These are phyloP conservation scores for Globisporangium barbulae DNA, from an alignment of 352 stramenopile genomes.

Conservation along the genomic window DNA sequence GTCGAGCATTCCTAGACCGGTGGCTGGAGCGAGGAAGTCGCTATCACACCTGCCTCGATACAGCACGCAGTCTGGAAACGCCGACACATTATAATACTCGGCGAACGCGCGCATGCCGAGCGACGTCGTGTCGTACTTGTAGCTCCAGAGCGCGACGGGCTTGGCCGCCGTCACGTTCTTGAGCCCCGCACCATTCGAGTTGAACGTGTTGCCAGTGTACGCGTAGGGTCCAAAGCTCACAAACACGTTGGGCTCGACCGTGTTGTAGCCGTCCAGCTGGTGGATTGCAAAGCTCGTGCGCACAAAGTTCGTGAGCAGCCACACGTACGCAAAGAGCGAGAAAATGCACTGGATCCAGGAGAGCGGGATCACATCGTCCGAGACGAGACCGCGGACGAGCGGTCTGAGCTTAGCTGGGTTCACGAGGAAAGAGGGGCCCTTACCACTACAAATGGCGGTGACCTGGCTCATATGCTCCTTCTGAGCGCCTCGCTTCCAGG, in stretches of 20 bases:
- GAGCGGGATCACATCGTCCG: slow-evolving; percentile 1
- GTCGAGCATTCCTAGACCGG: not conserved
- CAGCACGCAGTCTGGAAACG: slow-evolving; percentile 7
- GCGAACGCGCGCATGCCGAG: slow-evolving; percentile 11
- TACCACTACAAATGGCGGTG: not conserved
- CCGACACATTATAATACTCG: slow-evolving; percentile 1
- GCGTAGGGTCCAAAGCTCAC: slow-evolving; percentile 16
- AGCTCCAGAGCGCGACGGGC: slow-evolving; percentile 11
- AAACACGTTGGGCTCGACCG: slow-evolving; percentile 6
- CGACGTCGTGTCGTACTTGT: slow-evolving; percentile 20
- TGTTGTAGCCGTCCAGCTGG: slow-evolving; percentile 1
- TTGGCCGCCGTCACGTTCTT: not conserved
- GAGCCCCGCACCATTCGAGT: not conserved
- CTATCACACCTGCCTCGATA: not conserved
- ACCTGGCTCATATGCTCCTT: not conserved
- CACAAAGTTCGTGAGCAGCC: slow-evolving; percentile 14
- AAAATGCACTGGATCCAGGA: slow-evolving; percentile 4
- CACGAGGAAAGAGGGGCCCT: not conserved
- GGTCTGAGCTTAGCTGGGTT: not conserved
- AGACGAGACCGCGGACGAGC: not conserved
- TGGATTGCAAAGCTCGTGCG: slow-evolving; percentile 14
- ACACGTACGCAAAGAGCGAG: slow-evolving; percentile 8
- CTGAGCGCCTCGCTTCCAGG: not conserved
- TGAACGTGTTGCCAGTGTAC: slow-evolving; percentile 14
- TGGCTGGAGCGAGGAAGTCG: not conserved